Percentiles rank a stretch among this genome's conserved stretches.
phyloP scores from a whole-genome alignment of 2,329 filamentous ascomycete species.

The Phyllosticta ampelicida region DNA sequence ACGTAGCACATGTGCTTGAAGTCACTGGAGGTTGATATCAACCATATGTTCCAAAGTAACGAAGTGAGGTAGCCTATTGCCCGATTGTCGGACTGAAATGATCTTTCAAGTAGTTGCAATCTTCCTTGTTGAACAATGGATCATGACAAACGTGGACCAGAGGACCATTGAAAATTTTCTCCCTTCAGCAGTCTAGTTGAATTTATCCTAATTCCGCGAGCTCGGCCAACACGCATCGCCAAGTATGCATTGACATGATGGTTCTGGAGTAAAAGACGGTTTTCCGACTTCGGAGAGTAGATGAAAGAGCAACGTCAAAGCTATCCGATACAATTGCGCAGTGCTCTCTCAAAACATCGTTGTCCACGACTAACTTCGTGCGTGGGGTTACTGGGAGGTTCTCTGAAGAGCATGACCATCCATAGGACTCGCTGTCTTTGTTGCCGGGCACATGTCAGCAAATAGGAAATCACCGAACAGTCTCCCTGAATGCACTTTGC shows the following conservation, averaged over 20 bases:
- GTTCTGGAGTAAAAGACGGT: neutral
- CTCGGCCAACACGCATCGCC: constrained; percentile 40
- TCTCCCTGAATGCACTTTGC: too few relatives aligned
- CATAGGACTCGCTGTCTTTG: too few relatives aligned
- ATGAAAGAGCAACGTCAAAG: neutral
- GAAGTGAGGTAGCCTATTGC: neutral
- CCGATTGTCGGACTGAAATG: constrained; percentile 17
- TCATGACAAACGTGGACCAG: constrained; percentile 38
- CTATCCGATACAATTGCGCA: neutral
- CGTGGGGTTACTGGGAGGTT: too few relatives aligned
- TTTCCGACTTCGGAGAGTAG: neutral
- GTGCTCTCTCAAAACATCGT: too few relatives aligned
- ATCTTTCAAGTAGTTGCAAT: constrained; percentile 13
- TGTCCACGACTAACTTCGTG: too few relatives aligned
- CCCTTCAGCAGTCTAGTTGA: constrained; percentile 38
- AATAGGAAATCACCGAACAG: too few relatives aligned
- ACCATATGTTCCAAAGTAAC: neutral
- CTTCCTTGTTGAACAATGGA: constrained; percentile 21
- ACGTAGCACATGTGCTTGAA: neutral
- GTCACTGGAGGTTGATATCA: neutral
- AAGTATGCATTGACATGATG: constrained; percentile 40
- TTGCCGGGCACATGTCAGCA: too few relatives aligned
- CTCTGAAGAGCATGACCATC: too few relatives aligned
- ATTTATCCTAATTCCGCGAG: constrained; percentile 31
- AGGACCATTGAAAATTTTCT: constrained; percentile 30